A percentile compares a stretch with the other conserved stretches of the same genome.
Conservation (phyloP, 208 protist species). For the Strigomonas galati region DNA sequence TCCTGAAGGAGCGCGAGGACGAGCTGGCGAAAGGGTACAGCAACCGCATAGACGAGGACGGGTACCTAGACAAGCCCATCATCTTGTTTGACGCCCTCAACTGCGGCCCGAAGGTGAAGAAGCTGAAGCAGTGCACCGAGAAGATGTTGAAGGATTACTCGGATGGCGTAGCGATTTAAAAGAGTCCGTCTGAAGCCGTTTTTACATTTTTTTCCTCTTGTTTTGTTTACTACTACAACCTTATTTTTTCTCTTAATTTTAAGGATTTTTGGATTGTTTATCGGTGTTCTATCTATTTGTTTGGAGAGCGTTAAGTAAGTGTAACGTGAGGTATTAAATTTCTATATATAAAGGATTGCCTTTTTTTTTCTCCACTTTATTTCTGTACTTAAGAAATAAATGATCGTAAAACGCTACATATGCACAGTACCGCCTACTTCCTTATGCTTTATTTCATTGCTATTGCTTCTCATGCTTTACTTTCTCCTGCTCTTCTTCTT, state of each 20-base stretch:
- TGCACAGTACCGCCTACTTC: too few species aligned
- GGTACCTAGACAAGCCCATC: slow-evolving; percentile 12
- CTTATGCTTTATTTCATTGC: too few species aligned
- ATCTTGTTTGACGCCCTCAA: slow-evolving; percentile 38
- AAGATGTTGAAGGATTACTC: slow-evolving; percentile 42
- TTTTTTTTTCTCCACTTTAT: too few species aligned
- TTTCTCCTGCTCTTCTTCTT: slow-evolving; percentile 13
- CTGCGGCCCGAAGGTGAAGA: slow-evolving; percentile 46
- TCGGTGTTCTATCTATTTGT: not conserved
- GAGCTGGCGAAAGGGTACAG: slow-evolving; percentile 14
- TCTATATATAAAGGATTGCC: too few species aligned
- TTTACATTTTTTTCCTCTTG: slow-evolving; percentile 3
- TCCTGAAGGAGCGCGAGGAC: slow-evolving; percentile 10
- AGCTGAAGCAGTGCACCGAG: slow-evolving; percentile 39
- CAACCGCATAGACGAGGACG: slow-evolving; percentile 8
- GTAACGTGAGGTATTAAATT: too few species aligned
- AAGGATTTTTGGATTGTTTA: not conserved
- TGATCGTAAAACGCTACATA: too few species aligned
- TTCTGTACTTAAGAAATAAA: too few species aligned
- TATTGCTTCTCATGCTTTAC: slow-evolving; percentile 14
- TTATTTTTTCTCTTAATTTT: not conserved
- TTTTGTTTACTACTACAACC: slow-evolving; percentile 2
- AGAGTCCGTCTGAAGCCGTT: not conserved
- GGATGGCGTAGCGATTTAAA: slow-evolving; percentile 12
- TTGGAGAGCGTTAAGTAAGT: not conserved